These are phyloP conservation scores for Teunomyces kruisii DNA, from an alignment of 805 yeast species.

Conservation along the genomic window DNA sequence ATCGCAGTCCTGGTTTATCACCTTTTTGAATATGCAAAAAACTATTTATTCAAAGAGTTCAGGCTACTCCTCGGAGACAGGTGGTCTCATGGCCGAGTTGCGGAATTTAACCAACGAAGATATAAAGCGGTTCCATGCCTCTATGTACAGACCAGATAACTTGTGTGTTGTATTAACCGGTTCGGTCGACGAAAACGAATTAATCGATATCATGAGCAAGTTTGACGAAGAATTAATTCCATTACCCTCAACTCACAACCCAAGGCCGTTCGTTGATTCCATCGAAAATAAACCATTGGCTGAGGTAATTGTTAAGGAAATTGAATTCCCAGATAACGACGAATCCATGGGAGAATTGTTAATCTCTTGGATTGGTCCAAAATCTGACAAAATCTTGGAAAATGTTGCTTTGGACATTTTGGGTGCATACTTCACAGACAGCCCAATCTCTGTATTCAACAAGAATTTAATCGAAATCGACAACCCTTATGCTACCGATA, in stretches of 20 bases:
- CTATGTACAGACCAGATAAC: constrained; percentile 78
- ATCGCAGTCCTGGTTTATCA: constrained; percentile 67
- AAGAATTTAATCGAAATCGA: constrained; percentile 75
- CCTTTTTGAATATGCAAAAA: constrained; percentile 60
- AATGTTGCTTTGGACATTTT: constrained; percentile 72
- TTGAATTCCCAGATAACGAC: constrained; percentile 87
- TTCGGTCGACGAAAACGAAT: constrained; percentile 71
- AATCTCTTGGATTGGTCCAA: constrained; percentile 83
- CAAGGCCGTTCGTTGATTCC: constrained; percentile 82
- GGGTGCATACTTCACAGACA: constrained; percentile 71
- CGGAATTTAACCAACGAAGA: constrained; percentile 70
- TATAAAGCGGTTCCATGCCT: constrained; percentile 72
- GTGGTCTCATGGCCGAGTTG: constrained; percentile 80
- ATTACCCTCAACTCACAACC: constrained; percentile 32
- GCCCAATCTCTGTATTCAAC: constrained; percentile 73
- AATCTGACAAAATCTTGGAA: constrained; percentile 46
- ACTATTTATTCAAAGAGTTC: constrained; percentile 54
- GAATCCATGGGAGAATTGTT: constrained; percentile 77
- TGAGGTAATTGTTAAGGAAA: constrained; percentile 43
- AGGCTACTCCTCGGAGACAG: constrained; percentile 92
- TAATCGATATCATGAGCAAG: constrained; percentile 55
- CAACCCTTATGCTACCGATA: constrained; percentile 75
- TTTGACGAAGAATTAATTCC: constrained; percentile 61
- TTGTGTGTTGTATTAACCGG: constrained; percentile 85
- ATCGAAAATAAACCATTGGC: constrained; percentile 38